Percentiles rank a stretch among this genome's conserved stretches.
phyloP scores from a whole-genome alignment of 371 early-diverging fungal genomes.

The Capniomyces stellatus region DNA sequence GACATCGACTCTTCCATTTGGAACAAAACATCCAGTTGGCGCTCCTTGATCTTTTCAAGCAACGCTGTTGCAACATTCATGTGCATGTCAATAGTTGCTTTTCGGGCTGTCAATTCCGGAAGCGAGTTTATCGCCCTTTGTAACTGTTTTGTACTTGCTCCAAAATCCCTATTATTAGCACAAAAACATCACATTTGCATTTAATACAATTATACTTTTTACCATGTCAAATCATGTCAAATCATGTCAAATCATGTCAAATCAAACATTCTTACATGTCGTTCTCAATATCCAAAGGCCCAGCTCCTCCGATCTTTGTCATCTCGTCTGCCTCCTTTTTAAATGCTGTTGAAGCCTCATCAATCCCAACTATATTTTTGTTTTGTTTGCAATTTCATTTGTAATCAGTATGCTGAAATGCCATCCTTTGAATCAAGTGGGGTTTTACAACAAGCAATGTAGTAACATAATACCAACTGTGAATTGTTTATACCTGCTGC shows the following conservation, averaged over 20 bases:
- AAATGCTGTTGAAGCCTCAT: slow-evolving; percentile 73
- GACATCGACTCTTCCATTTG: slow-evolving; percentile 75
- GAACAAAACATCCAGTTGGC: slow-evolving; percentile 90
- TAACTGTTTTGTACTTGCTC: slow-evolving; percentile 55
- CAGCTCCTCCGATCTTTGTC: slow-evolving; percentile 67
- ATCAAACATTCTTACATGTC: slow-evolving; percentile 10
- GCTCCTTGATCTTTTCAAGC: slow-evolving; percentile 78
- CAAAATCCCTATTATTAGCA: slow-evolving; percentile 18
- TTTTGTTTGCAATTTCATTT: too few relatives aligned
- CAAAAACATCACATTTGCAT: neutral
- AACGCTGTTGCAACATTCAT: slow-evolving; percentile 94
- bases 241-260: neutral
- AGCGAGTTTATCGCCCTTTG: slow-evolving; percentile 82
- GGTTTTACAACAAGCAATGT: too few relatives aligned
- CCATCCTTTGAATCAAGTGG: too few relatives aligned
- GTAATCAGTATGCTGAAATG: too few relatives aligned
- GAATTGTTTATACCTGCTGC: slow-evolving; percentile 74
- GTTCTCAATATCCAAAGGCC: slow-evolving; percentile 60
- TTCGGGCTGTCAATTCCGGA: slow-evolving; percentile 91
- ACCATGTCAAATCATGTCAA: neutral
- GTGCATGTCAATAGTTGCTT: slow-evolving; percentile 92
- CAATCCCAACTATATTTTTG: slow-evolving; percentile 43
- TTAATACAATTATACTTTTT: slow-evolving; percentile 17
- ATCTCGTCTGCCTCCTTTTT: slow-evolving; percentile 86
- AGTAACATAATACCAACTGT: too few relatives aligned